Conservation (phyloP, 2,329 filamentous ascomycete genomes). For the Penicillium sp. region DNA sequence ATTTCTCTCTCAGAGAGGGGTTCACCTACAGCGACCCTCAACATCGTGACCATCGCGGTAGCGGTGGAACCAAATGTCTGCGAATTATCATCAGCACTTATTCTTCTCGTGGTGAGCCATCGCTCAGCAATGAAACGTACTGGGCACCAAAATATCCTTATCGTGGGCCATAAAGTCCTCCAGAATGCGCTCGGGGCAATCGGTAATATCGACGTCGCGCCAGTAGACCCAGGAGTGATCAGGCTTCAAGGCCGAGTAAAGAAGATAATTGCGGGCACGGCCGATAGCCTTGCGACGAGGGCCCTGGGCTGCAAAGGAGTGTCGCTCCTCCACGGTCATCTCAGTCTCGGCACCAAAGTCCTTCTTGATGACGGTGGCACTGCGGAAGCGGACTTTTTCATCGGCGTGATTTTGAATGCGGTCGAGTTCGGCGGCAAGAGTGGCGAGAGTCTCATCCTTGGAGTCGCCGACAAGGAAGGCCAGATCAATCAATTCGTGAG, state of each 20-base stretch:
- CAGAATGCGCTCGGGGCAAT: slow-evolving; percentile 78
- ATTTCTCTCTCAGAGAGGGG: no score
- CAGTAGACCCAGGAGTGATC: slow-evolving; percentile 99
- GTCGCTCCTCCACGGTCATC: slow-evolving; percentile 75
- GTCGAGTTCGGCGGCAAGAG: slow-evolving; percentile 76
- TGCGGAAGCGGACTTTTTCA: slow-evolving; percentile 78
- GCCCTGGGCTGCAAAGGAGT: slow-evolving; percentile 80
- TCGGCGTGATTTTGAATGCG: slow-evolving; percentile 71
- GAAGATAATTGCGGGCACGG: slow-evolving; percentile 82
- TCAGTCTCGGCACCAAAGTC: slow-evolving; percentile 73
- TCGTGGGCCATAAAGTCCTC: slow-evolving; percentile 96
- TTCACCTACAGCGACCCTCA: slow-evolving; percentile 78
- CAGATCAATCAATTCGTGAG: slow-evolving; percentile 89
- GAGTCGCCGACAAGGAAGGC: slow-evolving; percentile 92
- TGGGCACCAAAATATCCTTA: slow-evolving; percentile 86
- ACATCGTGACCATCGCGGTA: slow-evolving; percentile 77
- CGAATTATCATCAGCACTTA: slow-evolving; percentile 13
- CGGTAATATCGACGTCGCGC: slow-evolving; percentile 93
- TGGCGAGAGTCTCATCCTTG: slow-evolving; percentile 82
- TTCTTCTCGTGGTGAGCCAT: neutral
- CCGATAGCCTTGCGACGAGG: slow-evolving; percentile 88
- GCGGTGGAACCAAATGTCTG: slow-evolving; percentile 96
- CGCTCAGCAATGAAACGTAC: slow-evolving; percentile 51
- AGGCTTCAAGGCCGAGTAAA: slow-evolving; percentile 75
- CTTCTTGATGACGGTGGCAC: slow-evolving; percentile 80